Conservation (phyloP, 345 rosid genomes). For the Syzygium aqueum region DNA sequence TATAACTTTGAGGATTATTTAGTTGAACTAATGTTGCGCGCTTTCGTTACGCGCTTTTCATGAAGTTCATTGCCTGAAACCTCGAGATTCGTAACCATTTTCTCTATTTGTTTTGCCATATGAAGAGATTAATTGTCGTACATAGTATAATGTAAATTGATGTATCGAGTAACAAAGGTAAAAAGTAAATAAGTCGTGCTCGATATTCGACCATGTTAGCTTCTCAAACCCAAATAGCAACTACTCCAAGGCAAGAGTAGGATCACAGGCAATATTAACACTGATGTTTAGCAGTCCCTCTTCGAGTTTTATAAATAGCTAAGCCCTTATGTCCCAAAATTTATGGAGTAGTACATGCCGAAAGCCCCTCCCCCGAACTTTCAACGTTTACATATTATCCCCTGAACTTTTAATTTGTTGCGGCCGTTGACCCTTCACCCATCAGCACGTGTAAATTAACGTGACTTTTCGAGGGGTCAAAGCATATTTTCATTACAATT, state of each 20-base stretch:
- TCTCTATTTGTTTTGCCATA: background rate
- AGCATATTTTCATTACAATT: no score
- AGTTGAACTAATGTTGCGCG: background rate
- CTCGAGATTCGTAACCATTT: background rate
- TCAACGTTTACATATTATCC: background rate
- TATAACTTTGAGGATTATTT: background rate
- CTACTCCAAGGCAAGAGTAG: background rate
- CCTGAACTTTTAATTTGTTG: background rate
- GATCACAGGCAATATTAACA: background rate
- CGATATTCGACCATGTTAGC: background rate
- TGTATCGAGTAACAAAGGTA: background rate
- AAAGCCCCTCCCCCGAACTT: background rate
- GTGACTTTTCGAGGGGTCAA: no score
- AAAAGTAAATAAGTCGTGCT: background rate
- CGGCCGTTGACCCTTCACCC: background rate
- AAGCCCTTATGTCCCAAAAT: background rate
- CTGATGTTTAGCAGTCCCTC: background rate
- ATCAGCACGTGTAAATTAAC: background rate
- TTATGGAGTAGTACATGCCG: background rate
- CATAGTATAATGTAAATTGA: background rate
- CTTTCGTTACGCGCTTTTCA: background rate
- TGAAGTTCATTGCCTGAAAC: background rate
- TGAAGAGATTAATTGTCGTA: background rate
- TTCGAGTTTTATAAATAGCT: background rate
- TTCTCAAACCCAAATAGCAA: no score